Evolutionary conservation across 352 stramenopile genomes (phyloP).

Genomic region (Phytophthora kernoviae): DNA sequence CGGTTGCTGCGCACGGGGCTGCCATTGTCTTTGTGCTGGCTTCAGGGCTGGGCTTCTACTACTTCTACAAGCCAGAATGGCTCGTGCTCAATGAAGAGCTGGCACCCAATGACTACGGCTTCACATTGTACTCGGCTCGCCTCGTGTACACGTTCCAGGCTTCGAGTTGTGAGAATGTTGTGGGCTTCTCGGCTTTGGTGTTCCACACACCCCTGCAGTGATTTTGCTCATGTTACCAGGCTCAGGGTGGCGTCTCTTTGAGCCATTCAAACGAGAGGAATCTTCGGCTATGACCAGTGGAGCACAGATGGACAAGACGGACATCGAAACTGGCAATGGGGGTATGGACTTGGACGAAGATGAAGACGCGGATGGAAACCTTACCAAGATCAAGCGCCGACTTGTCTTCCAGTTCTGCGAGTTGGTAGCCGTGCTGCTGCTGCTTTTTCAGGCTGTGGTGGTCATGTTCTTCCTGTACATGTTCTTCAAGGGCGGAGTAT

Average conservation of each 20-base stretch:
- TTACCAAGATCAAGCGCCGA: conserved; percentile 76
- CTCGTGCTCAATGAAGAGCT: conserved; percentile 47
- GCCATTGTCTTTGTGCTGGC: conserved; percentile 48
- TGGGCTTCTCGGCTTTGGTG: conserved; percentile 77
- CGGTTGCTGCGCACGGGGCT: conserved; percentile 56
- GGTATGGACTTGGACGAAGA: conserved; percentile 34
- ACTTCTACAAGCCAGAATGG: conserved; percentile 56
- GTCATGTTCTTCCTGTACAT: conserved; percentile 82
- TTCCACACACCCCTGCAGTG: conserved; percentile 69
- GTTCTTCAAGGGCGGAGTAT: conserved; percentile 80
- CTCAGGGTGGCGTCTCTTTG: conserved; percentile 62
- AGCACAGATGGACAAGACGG: conserved; percentile 21
- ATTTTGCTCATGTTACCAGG: conserved; percentile 65
- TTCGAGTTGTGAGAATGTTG: conserved; percentile 75
- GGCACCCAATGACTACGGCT: conserved; percentile 42
- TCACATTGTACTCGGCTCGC: conserved; percentile 48
- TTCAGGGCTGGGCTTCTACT: conserved; percentile 67
- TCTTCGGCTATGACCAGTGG: not conserved
- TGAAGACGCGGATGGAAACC: conserved; percentile 47
- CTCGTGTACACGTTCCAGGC: conserved; percentile 74
- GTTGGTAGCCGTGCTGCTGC: conserved; percentile 53
- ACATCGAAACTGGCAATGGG: conserved; percentile 28
- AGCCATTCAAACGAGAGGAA: conserved; percentile 74
- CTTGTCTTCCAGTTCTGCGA: conserved; percentile 78
- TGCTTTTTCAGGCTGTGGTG: conserved; percentile 61